Evolutionary conservation across 495 filamentous ascomycete genomes (phyloP).

Genomic region (Penicillium malachiteum): DNA sequence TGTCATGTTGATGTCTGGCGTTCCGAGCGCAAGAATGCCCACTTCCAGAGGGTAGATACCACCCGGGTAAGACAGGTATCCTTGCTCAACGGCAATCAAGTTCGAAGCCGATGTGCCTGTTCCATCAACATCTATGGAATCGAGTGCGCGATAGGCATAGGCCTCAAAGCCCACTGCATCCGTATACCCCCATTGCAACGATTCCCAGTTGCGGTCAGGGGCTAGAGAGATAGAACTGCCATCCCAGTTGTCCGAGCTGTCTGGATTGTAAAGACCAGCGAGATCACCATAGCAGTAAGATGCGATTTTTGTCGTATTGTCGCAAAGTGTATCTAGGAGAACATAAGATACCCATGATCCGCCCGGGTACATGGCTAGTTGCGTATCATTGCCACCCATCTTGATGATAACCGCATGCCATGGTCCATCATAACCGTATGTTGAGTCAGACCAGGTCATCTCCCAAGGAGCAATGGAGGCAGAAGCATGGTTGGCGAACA

Average conservation of each 20-base stretch:
- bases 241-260: neutral
- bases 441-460: conserved; percentile 4
- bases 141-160: no score
- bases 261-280: neutral
- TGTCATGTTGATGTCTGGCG: conserved; percentile 1
- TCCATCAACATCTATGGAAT: no score
- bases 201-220: no score
- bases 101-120: neutral
- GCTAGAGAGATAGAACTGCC: no score
- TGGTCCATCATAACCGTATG: conserved; percentile 1
- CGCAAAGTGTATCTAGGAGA: neutral
- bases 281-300: neutral
- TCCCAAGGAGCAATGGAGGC: no score
- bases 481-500: no score
- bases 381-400: neutral
- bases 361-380: neutral
- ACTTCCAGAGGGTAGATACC: conserved; percentile 1
- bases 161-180: no score
- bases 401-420: conserved; percentile 1
- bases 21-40: neutral
- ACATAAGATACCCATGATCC: neutral
- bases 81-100: neutral
- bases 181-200: no score
- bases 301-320: neutral
- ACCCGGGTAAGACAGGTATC: conserved; percentile 3